These are phyloP conservation scores for Cornus suecica DNA, from an alignment of 148 eudicot species.

Conservation along the genomic window DNA sequence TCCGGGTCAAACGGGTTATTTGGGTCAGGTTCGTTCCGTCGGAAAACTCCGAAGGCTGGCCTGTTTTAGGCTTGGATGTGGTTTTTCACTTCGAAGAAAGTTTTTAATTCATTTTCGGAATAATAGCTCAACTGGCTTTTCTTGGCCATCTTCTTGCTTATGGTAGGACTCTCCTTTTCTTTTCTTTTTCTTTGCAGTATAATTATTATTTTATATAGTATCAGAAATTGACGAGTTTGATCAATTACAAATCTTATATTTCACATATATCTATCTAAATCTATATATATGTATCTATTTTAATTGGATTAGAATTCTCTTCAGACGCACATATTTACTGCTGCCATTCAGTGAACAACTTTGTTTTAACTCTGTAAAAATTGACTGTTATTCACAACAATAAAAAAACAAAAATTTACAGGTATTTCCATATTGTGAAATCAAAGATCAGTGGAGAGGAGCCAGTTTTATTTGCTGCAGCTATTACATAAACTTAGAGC, in stretches of 20 bases:
- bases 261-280: background rate
- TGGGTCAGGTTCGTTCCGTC: slow-evolving; percentile 46
- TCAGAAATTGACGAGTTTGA: background rate
- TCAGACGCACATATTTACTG: no score
- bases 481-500: no score
- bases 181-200: background rate
- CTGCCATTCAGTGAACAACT: no score
- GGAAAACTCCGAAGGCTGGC: slow-evolving; percentile 45
- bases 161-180: slow-evolving; percentile 15
- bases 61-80: slow-evolving; percentile 51
- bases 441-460: no score
- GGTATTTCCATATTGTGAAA: no score
- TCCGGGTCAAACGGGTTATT: slow-evolving; percentile 47
- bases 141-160: slow-evolving; percentile 23
- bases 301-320: no score
- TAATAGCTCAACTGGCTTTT: background rate
- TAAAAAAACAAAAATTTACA: no score
- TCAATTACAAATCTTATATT: background rate
- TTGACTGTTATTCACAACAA: no score
- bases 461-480: no score
- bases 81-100: slow-evolving; percentile 30
- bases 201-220: background rate
- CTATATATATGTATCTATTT: no score
- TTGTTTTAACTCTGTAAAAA: no score
- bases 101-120: slow-evolving; percentile 22